These are phyloP conservation scores for Cryptococcus sp. DNA, from an alignment of 1,284 basidiomycete species.

Conservation along the genomic window DNA sequence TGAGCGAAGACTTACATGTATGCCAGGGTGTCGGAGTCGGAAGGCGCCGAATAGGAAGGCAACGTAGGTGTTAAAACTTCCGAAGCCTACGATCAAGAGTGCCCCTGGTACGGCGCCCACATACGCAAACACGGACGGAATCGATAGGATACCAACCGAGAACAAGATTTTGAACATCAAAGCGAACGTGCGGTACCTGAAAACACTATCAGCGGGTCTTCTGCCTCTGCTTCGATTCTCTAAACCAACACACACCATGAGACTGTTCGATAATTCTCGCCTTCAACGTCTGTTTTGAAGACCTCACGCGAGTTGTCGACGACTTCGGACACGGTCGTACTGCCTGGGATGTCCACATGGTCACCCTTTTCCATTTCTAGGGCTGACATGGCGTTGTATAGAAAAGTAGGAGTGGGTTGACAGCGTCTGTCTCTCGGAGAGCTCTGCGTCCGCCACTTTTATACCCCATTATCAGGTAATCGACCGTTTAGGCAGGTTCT, in stretches of 20 bases:
- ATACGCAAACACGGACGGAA: slow-evolving; percentile 19
- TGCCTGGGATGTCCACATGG: too few species aligned
- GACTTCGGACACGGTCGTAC: too few species aligned
- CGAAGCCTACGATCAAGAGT: slow-evolving; percentile 19
- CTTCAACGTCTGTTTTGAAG: slow-evolving; percentile 17
- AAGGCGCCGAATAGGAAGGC: slow-evolving; percentile 23
- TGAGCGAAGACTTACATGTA: too few species aligned
- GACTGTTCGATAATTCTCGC: slow-evolving; percentile 24
- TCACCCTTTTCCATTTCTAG: too few species aligned
- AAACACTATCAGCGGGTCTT: not conserved
- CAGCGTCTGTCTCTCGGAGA: too few species aligned
- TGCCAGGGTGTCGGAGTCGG: slow-evolving; percentile 21
- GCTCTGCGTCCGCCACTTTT: too few species aligned
- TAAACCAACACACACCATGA: slow-evolving; percentile 13
- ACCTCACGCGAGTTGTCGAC: too few species aligned
- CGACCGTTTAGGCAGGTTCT: too few species aligned
- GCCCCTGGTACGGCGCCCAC: slow-evolving; percentile 21
- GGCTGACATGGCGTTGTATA: too few species aligned
- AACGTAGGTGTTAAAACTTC: slow-evolving; percentile 21
- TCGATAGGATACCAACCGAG: slow-evolving; percentile 24
- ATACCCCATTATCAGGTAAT: too few species aligned
- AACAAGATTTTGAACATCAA: slow-evolving; percentile 27
- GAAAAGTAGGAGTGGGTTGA: too few species aligned
- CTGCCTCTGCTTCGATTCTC: not conserved
- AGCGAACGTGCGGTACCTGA: slow-evolving; percentile 21